These are phyloP conservation scores for Dryas integrifolia DNA, from an alignment of 331 rosid species.

Conservation along the genomic window DNA sequence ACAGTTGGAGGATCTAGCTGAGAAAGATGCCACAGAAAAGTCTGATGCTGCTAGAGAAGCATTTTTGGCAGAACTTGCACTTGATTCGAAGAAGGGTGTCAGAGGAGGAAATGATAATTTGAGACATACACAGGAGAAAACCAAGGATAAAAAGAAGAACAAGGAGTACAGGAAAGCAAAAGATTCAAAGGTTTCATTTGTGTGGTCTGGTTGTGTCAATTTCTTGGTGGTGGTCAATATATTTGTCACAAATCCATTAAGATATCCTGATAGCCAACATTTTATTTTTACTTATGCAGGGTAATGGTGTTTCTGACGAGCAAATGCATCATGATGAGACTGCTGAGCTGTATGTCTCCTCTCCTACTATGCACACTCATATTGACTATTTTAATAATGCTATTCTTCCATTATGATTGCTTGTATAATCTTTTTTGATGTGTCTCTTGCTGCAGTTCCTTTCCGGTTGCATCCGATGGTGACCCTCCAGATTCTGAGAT, in stretches of 20 bases:
- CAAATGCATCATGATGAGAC: conserved; percentile 38
- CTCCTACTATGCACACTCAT: conserved; percentile 18
- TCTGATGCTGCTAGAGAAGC: conserved; percentile 97
- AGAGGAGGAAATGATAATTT: conserved; percentile 68
- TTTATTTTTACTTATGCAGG: conserved; percentile 39
- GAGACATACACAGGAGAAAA: conserved; percentile 62
- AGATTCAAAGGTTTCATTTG: conserved; percentile 68
- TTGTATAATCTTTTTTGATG: conserved; percentile 17
- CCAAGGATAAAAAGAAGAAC: conserved; percentile 83
- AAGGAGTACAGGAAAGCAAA: conserved; percentile 73
- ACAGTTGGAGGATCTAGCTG: conserved; percentile 87
- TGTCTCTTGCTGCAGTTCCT: conserved; percentile 57
- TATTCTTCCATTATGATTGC: neutral
- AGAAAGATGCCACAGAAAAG: conserved; percentile 88
- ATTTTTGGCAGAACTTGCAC: conserved; percentile 93
- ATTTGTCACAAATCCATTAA: conserved; percentile 18
- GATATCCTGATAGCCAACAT: conserved; percentile 19
- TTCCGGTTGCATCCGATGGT: conserved; percentile 45
- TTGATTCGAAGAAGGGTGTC: conserved; percentile 69
- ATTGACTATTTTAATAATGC: neutral
- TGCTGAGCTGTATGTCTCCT: conserved; percentile 45
- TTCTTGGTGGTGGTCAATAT: conserved; percentile 19
- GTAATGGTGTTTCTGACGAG: conserved; percentile 44
- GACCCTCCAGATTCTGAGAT: conserved; percentile 53
- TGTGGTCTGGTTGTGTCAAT: conserved; percentile 26